Percentiles rank a stretch among this genome's conserved stretches.
phyloP scores from a whole-genome alignment of 1,139 yeast genomes.

The Yamadazyma diddensiae region DNA sequence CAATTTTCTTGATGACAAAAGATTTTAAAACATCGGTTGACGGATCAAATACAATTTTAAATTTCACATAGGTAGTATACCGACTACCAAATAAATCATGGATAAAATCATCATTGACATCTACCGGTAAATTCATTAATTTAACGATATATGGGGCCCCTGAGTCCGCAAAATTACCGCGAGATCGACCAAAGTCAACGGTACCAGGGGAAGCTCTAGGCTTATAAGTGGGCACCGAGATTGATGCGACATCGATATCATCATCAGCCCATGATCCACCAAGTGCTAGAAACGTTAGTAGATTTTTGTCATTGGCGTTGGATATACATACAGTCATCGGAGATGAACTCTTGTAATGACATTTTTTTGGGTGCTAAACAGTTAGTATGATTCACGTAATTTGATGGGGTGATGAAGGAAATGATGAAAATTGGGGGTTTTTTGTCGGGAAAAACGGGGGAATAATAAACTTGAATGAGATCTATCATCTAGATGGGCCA shows the following conservation, averaged over 20 bases:
- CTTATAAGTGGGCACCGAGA: constrained; percentile 51
- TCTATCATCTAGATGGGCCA: no score
- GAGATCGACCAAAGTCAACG: constrained; percentile 3
- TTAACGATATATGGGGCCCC: constrained; percentile 62
- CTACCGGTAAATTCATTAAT: constrained; percentile 47
- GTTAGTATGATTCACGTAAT: no score
- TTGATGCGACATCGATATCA: constrained; percentile 66
- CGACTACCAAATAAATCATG: constrained; percentile 44
- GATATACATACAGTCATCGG: constrained; percentile 47
- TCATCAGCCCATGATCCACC: constrained; percentile 80
- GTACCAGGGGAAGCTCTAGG: constrained; percentile 9
- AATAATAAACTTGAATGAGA: no score
- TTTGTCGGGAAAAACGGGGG: no score
- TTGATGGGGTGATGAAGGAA: no score
- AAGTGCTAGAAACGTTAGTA: constrained; percentile 30
- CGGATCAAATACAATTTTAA: constrained; percentile 44
- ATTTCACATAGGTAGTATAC: constrained; percentile 37
- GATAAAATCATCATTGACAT: constrained; percentile 35
- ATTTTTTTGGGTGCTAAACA: constrained; percentile 42
- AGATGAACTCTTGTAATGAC: constrained; percentile 51
- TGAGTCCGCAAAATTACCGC: constrained; percentile 18
- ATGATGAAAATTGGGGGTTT: no score
- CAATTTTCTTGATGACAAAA: constrained; percentile 47
- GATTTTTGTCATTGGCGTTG: not conserved
- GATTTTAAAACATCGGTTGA: constrained; percentile 39